A percentile compares a stretch with the other conserved stretches of the same genome.
Evolutionary conservation across 257 asterid genomes (phyloP).

Genomic region (Przewalskia tangutica): DNA sequence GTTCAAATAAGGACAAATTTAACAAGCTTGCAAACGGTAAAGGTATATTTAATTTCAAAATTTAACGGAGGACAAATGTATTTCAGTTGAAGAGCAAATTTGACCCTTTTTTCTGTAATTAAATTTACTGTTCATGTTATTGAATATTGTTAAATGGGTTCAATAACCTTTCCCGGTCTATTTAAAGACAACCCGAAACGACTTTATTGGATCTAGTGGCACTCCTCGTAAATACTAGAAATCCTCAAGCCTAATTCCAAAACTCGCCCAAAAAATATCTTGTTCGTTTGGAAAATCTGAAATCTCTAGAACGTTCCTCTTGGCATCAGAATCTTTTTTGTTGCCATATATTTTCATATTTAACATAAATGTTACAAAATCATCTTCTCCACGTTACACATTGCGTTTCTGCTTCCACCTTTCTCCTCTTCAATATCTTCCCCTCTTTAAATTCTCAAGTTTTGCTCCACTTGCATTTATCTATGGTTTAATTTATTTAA

Average conservation of each 20-base stretch:
- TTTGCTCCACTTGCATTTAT: too few relatives aligned
- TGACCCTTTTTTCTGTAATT: too few relatives aligned
- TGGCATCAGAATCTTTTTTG: neutral
- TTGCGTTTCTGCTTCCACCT: neutral
- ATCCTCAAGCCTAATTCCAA: conserved; percentile 1
- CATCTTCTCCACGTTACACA: neutral
- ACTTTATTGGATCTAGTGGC: conserved; percentile 24
- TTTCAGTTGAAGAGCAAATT: too few relatives aligned
- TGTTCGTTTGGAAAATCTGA: neutral
- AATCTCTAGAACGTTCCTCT: conserved; percentile 47
- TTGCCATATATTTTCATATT: conserved; percentile 25
- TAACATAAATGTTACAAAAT: neutral
- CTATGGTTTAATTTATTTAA: neutral
- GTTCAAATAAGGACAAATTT: too few relatives aligned
- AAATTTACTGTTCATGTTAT: neutral
- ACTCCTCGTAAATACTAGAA: conserved; percentile 8
- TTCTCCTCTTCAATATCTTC: too few relatives aligned
- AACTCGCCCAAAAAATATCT: conserved; percentile 39
- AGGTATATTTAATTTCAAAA: too few relatives aligned
- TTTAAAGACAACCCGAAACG: neutral
- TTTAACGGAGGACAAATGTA: too few relatives aligned
- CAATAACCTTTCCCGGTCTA: neutral
- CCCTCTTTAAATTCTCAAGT: neutral
- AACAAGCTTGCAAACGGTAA: too few relatives aligned
- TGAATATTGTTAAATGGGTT: neutral